Conservation (phyloP, 495 filamentous ascomycete species). For the Zalerion maritima region DNA sequence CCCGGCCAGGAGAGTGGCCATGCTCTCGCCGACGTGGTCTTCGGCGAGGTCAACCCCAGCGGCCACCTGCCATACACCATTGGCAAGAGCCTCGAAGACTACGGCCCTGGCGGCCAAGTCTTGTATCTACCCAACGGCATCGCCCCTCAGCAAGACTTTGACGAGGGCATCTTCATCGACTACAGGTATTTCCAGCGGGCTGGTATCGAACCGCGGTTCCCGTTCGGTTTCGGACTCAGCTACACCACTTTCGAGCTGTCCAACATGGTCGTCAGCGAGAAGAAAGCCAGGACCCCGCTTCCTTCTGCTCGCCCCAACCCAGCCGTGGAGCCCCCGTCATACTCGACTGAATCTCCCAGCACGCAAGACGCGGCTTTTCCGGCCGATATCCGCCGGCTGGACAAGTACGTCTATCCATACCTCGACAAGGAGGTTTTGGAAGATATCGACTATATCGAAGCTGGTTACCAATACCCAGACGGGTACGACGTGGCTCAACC, state of each 20-base stretch:
- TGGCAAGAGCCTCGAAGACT: conserved; percentile 65
- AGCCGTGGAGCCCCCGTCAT: conserved; percentile 44
- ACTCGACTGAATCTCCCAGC: conserved; percentile 39
- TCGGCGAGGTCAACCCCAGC: conserved; percentile 73
- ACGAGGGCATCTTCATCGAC: conserved; percentile 74
- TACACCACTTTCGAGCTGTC: conserved; percentile 71
- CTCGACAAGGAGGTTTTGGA: conserved; percentile 38
- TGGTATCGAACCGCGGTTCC: conserved; percentile 49
- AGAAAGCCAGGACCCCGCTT: conserved; percentile 43
- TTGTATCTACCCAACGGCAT: conserved; percentile 58
- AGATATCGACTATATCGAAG: conserved; percentile 39
- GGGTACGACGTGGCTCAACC: conserved; percentile 45
- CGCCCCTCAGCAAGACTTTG: conserved; percentile 73
- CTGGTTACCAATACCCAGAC: conserved; percentile 54
- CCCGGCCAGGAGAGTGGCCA: conserved; percentile 87
- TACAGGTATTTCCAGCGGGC: conserved; percentile 81
- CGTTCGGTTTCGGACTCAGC: conserved; percentile 66
- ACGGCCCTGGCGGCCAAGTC: conserved; percentile 64
- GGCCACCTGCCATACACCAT: conserved; percentile 86
- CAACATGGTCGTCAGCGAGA: conserved; percentile 36
- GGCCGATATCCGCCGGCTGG: conserved; percentile 44
- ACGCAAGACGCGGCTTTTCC: conserved; percentile 53
- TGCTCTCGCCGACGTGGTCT: conserved; percentile 68
- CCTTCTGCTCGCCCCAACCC: conserved; percentile 43
- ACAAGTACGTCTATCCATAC: conserved; percentile 85